phyloP scores from a whole-genome alignment of 768 basidiomycete genomes.

The Brasilioporus rufonigricans region DNA sequence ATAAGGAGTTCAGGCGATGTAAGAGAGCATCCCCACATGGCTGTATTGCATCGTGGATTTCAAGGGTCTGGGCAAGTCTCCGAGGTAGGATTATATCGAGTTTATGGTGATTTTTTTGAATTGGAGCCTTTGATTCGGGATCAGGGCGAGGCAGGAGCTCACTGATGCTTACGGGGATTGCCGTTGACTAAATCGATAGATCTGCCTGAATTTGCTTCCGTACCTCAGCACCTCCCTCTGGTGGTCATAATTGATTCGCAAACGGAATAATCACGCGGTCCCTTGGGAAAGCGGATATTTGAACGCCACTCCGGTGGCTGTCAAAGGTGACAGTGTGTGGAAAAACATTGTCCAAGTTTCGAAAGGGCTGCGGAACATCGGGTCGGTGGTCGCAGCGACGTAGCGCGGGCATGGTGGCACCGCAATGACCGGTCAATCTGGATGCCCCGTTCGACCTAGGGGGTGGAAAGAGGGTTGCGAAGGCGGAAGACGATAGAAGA shows the following conservation, averaged over 20 bases:
- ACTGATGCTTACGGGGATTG: constrained; percentile 11
- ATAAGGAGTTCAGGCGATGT: constrained; percentile 9
- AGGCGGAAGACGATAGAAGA: neutral
- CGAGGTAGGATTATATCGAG: neutral
- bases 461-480: neutral
- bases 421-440: neutral
- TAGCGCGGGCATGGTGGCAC: neutral
- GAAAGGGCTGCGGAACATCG: neutral
- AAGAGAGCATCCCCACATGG: constrained; percentile 21
- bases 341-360: neutral
- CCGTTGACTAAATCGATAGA: constrained; percentile 11
- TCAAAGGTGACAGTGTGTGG: neutral
- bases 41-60: constrained; percentile 17
- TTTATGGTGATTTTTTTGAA: neutral
- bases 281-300: constrained; percentile 5
- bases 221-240: neutral
- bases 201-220: neutral
- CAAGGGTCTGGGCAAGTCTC: neutral
- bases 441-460: neutral
- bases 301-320: neutral
- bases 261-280: neutral
- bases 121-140: neutral
- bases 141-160: constrained; percentile 5
- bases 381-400: neutral
- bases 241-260: neutral